Base-by-base conservation (phyloP, 2,329 filamentous ascomycete species). In the Xylariales sp. region DNA sequence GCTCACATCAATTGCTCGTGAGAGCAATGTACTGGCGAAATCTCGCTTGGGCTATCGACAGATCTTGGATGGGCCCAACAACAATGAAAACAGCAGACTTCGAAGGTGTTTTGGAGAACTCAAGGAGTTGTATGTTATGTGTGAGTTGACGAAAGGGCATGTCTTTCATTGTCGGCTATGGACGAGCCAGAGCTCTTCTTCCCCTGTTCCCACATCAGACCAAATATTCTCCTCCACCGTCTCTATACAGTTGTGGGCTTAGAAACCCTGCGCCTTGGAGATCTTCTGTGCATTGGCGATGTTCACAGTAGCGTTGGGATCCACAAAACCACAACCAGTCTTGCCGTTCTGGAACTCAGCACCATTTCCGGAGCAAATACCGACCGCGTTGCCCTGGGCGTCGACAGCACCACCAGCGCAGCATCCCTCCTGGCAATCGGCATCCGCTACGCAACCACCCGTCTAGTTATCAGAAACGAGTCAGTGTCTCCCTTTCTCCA, bases 321-420 rank as follows among this genome's bases (percentile, higher is more conserved):
- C 61, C 33, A 56, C 55, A 39, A 64, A 64, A 31, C 56, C 56
- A 29, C 61, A 64, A 31, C 61, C 62, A 20, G 56, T 57, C 56
- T 65, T 65, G 35, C 61, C 61, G 38, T 57, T 59, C 47, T 65
- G 61, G 42, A 58, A 51, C 29, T 60, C 47, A 18, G 60, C 62
- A 9, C 59, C 61, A 36, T 53, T 53, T 45, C 58, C 56, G 43
- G 58, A 60, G 54, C 61, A 65, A 44, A 62, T 57, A 34, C 59
- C 59, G 16, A 60, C 55, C 16, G 47, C 49, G 37, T 48, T 49
- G 42, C 51, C 51, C 25, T 50, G 49, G 21, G 46, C 52, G n/a
- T 53, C 53, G 32, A 41, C 38, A 14, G 36, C 36, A 21, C 36
- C 36, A 19, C 36, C 36, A 5, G 36, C 36, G 38, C 59, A 62